Conservation (phyloP, 345 rosid species). For the Hypericum perforatum region DNA sequence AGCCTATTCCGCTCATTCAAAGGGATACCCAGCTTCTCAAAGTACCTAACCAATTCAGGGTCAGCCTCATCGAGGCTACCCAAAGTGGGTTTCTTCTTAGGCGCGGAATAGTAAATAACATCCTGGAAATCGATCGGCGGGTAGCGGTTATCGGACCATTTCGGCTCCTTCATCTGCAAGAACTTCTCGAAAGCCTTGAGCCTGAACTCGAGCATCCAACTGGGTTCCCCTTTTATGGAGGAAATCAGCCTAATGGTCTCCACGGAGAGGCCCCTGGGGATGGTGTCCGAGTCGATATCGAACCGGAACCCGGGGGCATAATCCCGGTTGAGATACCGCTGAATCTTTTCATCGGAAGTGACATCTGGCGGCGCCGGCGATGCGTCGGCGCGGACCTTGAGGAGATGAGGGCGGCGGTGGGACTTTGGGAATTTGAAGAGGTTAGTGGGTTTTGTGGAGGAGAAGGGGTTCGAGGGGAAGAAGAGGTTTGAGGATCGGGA, state of each 20-base stretch:
- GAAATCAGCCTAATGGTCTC: constrained; percentile 64
- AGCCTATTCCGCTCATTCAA: constrained; percentile 64
- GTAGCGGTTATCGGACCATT: constrained; percentile 82
- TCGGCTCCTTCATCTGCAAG: constrained; percentile 56
- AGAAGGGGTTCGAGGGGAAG: too few species aligned
- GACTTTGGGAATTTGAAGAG: too few species aligned
- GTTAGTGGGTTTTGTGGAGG: too few species aligned
- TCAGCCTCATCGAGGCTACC: constrained; percentile 83
- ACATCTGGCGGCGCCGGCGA: too few species aligned
- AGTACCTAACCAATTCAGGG: constrained; percentile 66
- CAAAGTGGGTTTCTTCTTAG: constrained; percentile 69
- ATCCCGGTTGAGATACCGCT: constrained; percentile 59
- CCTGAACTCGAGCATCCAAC: constrained; percentile 83
- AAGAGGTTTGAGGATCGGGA: too few species aligned
- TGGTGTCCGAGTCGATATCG: constrained; percentile 69
- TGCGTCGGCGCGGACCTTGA: too few species aligned
- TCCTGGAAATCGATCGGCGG: constrained; percentile 67
- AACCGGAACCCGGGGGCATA: constrained; percentile 73
- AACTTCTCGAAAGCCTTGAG: constrained; percentile 68
- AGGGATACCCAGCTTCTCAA: constrained; percentile 62
- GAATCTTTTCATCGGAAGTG: constrained; percentile 49
- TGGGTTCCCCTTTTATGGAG: constrained; percentile 65
- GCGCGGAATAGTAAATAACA: constrained; percentile 84
- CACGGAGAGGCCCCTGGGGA: constrained; percentile 72
- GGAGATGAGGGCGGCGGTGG: too few species aligned